Evolutionary conservation across 805 yeast species (phyloP).

Genomic region (Metschnikowia henanensis): DNA sequence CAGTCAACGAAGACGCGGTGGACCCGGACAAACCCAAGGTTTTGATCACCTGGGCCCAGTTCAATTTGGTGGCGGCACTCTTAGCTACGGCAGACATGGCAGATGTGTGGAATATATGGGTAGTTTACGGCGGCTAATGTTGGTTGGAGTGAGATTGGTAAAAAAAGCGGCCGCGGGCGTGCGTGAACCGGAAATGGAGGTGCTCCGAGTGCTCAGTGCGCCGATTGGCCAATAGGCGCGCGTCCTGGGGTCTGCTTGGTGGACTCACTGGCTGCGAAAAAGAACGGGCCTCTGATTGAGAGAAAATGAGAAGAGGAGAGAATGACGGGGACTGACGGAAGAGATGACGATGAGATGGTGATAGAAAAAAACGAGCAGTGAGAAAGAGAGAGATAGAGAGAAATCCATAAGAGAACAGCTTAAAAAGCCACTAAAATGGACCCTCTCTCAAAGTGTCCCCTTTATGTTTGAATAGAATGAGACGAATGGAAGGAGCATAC

Average conservation of each 20-base stretch:
- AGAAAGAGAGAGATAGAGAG: too few species aligned
- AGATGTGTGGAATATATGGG: not conserved
- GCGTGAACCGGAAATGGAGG: constrained; percentile 9
- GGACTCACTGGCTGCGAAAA: too few species aligned
- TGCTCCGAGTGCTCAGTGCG: constrained; percentile 2
- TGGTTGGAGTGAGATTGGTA: not conserved
- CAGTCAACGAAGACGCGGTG: constrained; percentile 83
- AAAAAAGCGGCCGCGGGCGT: constrained; percentile 10
- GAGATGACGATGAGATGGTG: too few species aligned
- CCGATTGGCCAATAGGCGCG: constrained; percentile 19
- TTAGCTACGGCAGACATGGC: constrained; percentile 40
- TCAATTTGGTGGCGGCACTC: constrained; percentile 80
- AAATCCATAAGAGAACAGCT: too few species aligned
- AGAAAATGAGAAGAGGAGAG: too few species aligned
- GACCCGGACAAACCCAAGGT: constrained; percentile 90
- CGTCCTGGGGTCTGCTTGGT: not conserved
- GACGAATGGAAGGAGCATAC: too few species aligned
- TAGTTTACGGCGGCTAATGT: not conserved
- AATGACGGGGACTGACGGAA: too few species aligned
- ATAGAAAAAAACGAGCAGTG: too few species aligned
- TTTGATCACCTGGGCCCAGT: constrained; percentile 91
- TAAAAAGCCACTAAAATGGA: too few species aligned
- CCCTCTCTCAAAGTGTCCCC: too few species aligned
- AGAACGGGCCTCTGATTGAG: too few species aligned
- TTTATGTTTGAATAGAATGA: too few species aligned